Percentiles rank a stretch among this genome's conserved stretches.
phyloP scores from a whole-genome alignment of 2,329 filamentous ascomycete species.

The Fusarium sp. region DNA sequence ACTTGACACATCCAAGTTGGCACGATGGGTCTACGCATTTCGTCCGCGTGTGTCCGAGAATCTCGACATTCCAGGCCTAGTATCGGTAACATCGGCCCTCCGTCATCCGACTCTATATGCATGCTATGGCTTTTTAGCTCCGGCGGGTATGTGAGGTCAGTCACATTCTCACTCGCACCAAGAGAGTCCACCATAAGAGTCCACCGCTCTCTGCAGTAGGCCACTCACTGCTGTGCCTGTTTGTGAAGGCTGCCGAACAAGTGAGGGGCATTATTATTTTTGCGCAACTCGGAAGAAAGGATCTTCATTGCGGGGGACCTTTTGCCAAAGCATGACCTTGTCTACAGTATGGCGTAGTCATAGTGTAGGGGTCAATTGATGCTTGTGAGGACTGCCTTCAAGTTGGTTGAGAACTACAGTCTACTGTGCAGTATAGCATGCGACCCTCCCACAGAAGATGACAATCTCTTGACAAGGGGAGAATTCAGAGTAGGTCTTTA shows the following conservation, averaged over 20 bases:
- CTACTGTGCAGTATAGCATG: not conserved
- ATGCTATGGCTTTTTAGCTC: constrained; percentile 43
- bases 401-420: not conserved
- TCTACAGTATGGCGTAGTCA: not conserved
- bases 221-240: not conserved
- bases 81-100: constrained; percentile 33
- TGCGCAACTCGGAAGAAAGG: not conserved
- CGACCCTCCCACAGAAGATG: constrained; percentile 13
- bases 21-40: constrained; percentile 27
- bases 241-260: constrained; percentile 11
- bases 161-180: constrained; percentile 36
- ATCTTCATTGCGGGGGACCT: constrained; percentile 11
- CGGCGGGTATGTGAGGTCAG: constrained; percentile 44
- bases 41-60: constrained; percentile 37
- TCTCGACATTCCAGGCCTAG: constrained; percentile 34
- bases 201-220: constrained; percentile 14
- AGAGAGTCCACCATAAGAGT: not conserved
- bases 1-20: constrained; percentile 8
- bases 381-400: not conserved
- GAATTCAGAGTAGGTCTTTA: not conserved
- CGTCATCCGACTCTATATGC: constrained; percentile 39
- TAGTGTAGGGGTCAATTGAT: constrained; percentile 2
- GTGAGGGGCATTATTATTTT: constrained; percentile 2
- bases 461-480: constrained; percentile 23
- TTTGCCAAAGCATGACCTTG: constrained; percentile 1